Conservation (phyloP, 176 grass and related monocot genomes). For the Aegilops bicornis region DNA sequence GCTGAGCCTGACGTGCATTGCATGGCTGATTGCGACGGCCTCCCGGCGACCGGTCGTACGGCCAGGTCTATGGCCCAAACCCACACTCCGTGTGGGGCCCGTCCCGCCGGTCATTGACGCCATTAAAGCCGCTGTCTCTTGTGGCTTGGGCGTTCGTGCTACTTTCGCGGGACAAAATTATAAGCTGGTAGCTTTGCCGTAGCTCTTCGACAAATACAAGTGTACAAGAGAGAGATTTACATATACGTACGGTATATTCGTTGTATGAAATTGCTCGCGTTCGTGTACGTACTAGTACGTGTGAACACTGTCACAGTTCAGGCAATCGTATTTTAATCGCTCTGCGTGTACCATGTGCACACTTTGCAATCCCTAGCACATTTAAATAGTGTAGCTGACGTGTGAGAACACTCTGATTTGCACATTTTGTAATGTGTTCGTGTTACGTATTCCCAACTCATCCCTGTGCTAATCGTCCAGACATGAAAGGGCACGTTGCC, state of each 20-base stretch:
- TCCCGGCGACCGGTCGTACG: conserved; percentile 19
- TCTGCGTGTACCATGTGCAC: not conserved
- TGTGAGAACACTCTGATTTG: not conserved
- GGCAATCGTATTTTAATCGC: not conserved
- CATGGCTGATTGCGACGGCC: not conserved
- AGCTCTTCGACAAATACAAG: not conserved
- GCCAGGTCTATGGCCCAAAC: not conserved
- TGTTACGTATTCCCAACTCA: not conserved
- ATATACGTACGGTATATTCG: not conserved
- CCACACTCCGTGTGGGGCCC: conserved; percentile 38
- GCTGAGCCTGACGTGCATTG: conserved; percentile 4
- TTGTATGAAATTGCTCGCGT: not conserved
- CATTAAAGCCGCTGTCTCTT: not conserved
- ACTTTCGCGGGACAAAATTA: not conserved
- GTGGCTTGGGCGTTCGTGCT: not conserved
- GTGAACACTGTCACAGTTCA: not conserved
- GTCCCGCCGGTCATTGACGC: not conserved
- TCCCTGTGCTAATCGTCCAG: not conserved
- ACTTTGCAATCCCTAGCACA: not conserved
- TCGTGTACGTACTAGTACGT: not conserved
- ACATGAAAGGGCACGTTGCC: not conserved
- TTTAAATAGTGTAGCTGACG: not conserved
- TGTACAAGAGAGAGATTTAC: too few species aligned
- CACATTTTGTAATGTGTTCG: not conserved
- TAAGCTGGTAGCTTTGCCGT: not conserved